Evolutionary conservation across 805 yeast genomes (phyloP), one percentile per base, ranked within the genome.

Genomic region (Yarrowia keelungensis): DNA sequence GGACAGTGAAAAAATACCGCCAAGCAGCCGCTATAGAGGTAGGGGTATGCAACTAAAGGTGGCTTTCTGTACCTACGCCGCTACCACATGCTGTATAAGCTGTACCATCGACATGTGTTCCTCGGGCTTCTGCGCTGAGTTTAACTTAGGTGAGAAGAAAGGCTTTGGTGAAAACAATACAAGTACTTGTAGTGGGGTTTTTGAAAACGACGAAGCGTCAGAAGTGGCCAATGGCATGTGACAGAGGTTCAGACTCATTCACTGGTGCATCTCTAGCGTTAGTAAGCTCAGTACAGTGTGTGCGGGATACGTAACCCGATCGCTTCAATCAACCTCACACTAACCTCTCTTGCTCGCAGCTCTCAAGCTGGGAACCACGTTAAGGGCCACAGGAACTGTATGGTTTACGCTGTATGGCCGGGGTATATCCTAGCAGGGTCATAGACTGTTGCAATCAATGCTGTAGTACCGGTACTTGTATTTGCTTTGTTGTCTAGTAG

Each of bases 341-440:
- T 26, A 16, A 16, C 26, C 26, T 16, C 22, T 9, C 14, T 45
- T 45, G 47, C 36, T 47, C 14, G n/a, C 51, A 12, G 22, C 51
- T 26, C 51, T 26, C 36, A 14, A n/a, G 36, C 15, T 26, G 14
- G n/a, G 11, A 12, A n/a, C 19, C 39, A 49, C 19, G 39, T 32
- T 32, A 15, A 49, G 54, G 36, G 38, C 36, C 51, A 26, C 36
- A 22, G 36, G 16, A 16, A n/a, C 39, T 32, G 54, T 49, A 49
- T 49, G 14, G 39, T 49, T 47, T 49, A 49, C 14, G 38, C 54
- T 49, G 54, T 49, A 49, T 39, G 39, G 15, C 54, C 32, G 54
- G 54, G 54, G 54, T 49, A 15, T 26, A 14, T 32, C 15, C 10
- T 9, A 38, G 39, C 4, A 26, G 32, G 32, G 32, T 26, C 32